Evolutionary conservation across 768 basidiomycete genomes (phyloP).

Genomic region (Psilocybe cyanescens): DNA sequence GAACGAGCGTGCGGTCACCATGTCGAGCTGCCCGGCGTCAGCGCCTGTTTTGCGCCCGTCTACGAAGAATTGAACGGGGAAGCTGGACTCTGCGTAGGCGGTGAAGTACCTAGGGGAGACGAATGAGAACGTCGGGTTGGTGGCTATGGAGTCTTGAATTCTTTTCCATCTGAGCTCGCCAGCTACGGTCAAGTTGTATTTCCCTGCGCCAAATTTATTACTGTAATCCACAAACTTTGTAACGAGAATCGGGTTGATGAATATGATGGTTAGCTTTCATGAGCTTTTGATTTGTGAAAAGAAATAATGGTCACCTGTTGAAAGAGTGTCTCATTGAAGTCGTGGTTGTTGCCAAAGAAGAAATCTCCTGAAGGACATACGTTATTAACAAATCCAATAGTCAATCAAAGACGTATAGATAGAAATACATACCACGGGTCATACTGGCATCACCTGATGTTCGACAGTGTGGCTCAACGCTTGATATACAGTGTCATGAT

Average conservation of each 20-base stretch:
- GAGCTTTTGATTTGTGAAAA: background rate
- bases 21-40: slow-evolving; percentile 19
- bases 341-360: slow-evolving; percentile 29
- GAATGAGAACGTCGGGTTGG: slow-evolving; percentile 27
- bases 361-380: slow-evolving; percentile 15
- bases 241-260: background rate
- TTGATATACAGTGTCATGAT: too few species aligned
- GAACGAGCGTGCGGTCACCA: slow-evolving; percentile 25
- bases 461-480: background rate
- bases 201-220: slow-evolving; percentile 28
- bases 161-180: slow-evolving; percentile 26
- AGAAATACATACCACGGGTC: slow-evolving; percentile 19
- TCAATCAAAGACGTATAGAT: too few species aligned
- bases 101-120: slow-evolving; percentile 27
- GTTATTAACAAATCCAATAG: too few species aligned
- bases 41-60: slow-evolving; percentile 23
- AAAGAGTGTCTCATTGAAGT: slow-evolving; percentile 29
- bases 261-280: too few species aligned
- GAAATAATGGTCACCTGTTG: slow-evolving; percentile 16
- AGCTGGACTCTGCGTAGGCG: slow-evolving; percentile 26
- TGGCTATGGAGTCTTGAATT: slow-evolving; percentile 28
- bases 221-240: slow-evolving; percentile 22
- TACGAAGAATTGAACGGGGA: slow-evolving; percentile 28
- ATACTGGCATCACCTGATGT: slow-evolving; percentile 18
- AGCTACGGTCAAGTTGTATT: slow-evolving; percentile 28